These are phyloP conservation scores for Pythium pyrilobum DNA, from an alignment of 352 stramenopile genomes.

Conservation along the genomic window DNA sequence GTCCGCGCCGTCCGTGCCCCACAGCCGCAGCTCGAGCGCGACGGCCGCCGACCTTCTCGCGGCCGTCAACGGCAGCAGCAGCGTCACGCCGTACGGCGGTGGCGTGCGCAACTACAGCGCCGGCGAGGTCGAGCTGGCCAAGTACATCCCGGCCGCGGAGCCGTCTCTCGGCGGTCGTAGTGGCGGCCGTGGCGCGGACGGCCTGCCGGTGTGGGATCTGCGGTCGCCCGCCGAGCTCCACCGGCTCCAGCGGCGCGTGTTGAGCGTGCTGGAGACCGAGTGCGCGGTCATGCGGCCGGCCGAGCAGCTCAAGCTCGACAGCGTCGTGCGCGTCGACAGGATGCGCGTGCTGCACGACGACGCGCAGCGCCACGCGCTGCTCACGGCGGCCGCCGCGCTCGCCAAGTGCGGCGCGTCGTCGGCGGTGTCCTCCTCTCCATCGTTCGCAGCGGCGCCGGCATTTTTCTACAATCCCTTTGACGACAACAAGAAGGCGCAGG, in stretches of 20 bases:
- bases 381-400: conserved; percentile 30
- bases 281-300: conserved; percentile 42
- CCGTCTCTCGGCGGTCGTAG: no score
- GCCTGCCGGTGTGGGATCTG: conserved; percentile 55
- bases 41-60: not conserved
- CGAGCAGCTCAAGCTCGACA: conserved; percentile 48
- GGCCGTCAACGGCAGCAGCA: not conserved
- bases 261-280: conserved; percentile 49
- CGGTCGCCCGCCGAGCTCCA: conserved; percentile 50
- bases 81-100: no score
- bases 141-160: no score
- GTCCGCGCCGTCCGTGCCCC: not conserved
- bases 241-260: conserved; percentile 42
- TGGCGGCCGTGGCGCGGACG: no score
- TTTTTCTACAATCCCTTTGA: conserved; percentile 42
- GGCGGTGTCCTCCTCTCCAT: conserved; percentile 1
- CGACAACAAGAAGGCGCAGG: conserved; percentile 4
- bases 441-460: not conserved
- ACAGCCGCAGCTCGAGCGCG: conserved; percentile 8
- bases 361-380: conserved; percentile 25
- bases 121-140: not conserved
- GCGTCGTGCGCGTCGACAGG: conserved; percentile 55
- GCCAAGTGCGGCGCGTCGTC: conserved; percentile 24
- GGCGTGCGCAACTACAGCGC: not conserved
- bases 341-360: conserved; percentile 25